Conservation (phyloP, 192 early-diverging fungal genomes). For the Linnemannia zychae region DNA sequence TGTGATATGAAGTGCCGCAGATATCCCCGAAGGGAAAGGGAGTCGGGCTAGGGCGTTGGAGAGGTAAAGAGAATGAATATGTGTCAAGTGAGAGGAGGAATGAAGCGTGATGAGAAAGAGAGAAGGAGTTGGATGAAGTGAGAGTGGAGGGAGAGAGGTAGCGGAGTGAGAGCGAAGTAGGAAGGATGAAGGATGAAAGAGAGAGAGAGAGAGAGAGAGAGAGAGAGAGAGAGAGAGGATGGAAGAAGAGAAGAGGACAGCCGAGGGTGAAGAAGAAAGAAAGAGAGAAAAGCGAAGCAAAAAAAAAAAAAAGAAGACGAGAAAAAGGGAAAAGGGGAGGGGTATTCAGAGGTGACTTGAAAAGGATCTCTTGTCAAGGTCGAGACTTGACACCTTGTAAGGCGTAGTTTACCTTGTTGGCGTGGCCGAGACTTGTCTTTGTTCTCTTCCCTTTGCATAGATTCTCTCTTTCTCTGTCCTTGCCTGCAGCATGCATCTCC, state of each 20-base stretch:
- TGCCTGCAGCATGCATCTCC: too few species aligned
- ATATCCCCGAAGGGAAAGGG: slow-evolving; percentile 8
- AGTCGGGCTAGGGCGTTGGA: not conserved
- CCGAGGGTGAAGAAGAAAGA: not conserved
- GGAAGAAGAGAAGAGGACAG: too few species aligned
- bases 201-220: not conserved
- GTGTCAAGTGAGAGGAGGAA: not conserved
- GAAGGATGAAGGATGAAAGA: not conserved
- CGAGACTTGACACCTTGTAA: too few species aligned
- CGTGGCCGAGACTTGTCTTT: too few species aligned
- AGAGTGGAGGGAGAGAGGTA: not conserved
- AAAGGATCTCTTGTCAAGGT: not conserved
- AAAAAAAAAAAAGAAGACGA: not conserved
- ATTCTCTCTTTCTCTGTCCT: too few species aligned
- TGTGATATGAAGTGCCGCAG: not conserved
- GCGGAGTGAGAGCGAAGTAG: not conserved
- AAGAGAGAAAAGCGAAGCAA: not conserved
- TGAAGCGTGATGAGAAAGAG: not conserved
- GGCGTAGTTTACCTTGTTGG: too few species aligned
- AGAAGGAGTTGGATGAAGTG: not conserved
- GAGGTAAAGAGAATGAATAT: not conserved
- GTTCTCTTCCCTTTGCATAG: too few species aligned
- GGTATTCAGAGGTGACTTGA: too few species aligned
- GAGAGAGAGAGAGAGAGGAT: not conserved
- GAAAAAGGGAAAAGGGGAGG: not conserved